Conservation (phyloP, 2,329 filamentous ascomycete genomes). For the Chaetomium olivaceum region DNA sequence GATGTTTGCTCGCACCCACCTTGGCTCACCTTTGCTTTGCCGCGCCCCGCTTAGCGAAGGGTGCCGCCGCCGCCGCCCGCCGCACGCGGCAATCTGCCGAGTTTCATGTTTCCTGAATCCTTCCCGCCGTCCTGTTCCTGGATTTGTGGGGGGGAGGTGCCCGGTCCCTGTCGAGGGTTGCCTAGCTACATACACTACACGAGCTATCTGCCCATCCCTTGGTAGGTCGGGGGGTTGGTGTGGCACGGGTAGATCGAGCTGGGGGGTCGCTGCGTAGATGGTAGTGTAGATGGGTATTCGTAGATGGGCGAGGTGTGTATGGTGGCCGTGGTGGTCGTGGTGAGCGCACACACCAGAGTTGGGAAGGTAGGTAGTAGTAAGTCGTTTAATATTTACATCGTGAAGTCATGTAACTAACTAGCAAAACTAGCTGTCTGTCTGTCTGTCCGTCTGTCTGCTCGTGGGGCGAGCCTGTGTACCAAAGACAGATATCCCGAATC, state of each 20-base stretch:
- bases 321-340: not conserved
- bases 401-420: slow-evolving; percentile 5
- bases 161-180: not conserved
- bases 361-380: not conserved
- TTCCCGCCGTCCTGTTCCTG: not conserved
- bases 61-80: not conserved
- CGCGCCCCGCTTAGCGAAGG: not conserved
- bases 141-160: slow-evolving; percentile 1
- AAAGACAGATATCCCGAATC: not conserved
- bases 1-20: not conserved
- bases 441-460: not conserved
- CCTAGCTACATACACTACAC: no score
- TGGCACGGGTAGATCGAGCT: no score
- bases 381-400: slow-evolving; percentile 7
- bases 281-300: not conserved
- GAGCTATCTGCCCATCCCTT: not conserved
- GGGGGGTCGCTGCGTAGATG: not conserved
- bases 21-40: not conserved
- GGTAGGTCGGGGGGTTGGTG: not conserved
- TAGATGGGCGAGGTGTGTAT: not conserved
- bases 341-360: not conserved
- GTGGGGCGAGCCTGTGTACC: slow-evolving; percentile 3
- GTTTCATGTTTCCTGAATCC: not conserved
- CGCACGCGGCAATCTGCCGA: slow-evolving; percentile 1
- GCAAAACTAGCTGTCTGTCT: slow-evolving; percentile 1